Evolutionary conservation across 257 asterid species (phyloP).

Genomic region (Coffea canephora): DNA sequence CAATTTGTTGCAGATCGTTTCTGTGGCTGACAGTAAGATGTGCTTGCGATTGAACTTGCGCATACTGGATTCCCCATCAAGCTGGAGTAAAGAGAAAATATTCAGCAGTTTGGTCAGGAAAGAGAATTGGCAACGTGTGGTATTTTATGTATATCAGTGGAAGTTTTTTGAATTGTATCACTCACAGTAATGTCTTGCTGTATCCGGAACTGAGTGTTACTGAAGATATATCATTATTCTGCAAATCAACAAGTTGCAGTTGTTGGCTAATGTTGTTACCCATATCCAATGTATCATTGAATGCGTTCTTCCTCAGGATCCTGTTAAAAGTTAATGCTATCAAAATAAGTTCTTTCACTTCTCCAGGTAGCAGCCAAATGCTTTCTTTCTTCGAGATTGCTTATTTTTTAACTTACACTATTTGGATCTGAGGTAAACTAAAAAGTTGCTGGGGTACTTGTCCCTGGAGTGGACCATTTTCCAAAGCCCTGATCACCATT

Average conservation of each 20-base stretch:
- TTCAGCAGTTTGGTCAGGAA: background rate
- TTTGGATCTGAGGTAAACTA: slow-evolving; percentile 45
- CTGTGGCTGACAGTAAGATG: slow-evolving; percentile 67
- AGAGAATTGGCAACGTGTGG: background rate
- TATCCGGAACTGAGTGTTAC: slow-evolving; percentile 68
- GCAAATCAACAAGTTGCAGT: slow-evolving; percentile 67
- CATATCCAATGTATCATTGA: slow-evolving; percentile 63
- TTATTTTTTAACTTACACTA: slow-evolving; percentile 54
- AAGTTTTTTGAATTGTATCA: background rate
- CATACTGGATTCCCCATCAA: slow-evolving; percentile 90
- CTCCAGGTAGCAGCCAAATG: background rate
- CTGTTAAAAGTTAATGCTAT: slow-evolving; percentile 31
- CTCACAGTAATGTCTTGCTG: slow-evolving; percentile 68
- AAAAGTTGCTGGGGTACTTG: too few relatives aligned
- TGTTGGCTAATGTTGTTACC: slow-evolving; percentile 58
- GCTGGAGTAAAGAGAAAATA: slow-evolving; percentile 29
- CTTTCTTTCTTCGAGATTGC: background rate
- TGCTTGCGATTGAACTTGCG: slow-evolving; percentile 42
- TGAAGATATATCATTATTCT: slow-evolving; percentile 65
- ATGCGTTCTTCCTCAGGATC: slow-evolving; percentile 69
- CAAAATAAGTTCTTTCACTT: background rate
- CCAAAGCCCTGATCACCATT: slow-evolving; percentile 51
- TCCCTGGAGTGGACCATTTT: slow-evolving; percentile 55
- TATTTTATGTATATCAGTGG: background rate
- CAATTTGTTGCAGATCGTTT: slow-evolving; percentile 52